phyloP scores from a whole-genome alignment of 1,284 basidiomycete genomes.

The Boletus mariae region DNA sequence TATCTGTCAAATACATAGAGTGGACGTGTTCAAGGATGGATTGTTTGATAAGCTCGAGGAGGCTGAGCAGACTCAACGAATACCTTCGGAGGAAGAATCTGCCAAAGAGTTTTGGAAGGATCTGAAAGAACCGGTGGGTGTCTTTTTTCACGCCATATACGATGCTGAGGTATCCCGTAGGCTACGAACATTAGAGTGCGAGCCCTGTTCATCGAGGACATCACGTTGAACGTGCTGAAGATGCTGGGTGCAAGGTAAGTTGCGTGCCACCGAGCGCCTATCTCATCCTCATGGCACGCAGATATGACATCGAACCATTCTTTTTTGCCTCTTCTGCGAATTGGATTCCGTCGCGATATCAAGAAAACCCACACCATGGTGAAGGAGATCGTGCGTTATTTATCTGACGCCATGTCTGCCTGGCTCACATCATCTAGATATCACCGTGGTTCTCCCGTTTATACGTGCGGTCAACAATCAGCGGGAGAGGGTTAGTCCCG shows the following conservation, averaged over 20 bases:
- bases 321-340: slow-evolving; percentile 56
- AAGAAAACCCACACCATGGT: slow-evolving; percentile 36
- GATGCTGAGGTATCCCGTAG: slow-evolving; percentile 17
- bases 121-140: slow-evolving; percentile 17
- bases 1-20: slow-evolving; percentile 37
- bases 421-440: slow-evolving; percentile 32
- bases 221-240: slow-evolving; percentile 42
- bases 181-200: slow-evolving; percentile 37
- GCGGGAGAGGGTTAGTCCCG: slow-evolving; percentile 4
- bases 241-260: slow-evolving; percentile 48
- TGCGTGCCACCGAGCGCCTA: not conserved
- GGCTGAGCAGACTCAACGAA: not conserved
- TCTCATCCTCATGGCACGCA: slow-evolving; percentile 9
- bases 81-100: slow-evolving; percentile 5
- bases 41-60: slow-evolving; percentile 13
- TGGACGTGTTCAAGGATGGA: slow-evolving; percentile 42
- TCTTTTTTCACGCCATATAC: not conserved
- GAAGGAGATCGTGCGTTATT: slow-evolving; percentile 45
- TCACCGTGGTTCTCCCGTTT: slow-evolving; percentile 49
- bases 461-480: slow-evolving; percentile 35
- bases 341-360: slow-evolving; percentile 54
- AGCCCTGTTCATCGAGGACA: slow-evolving; percentile 47
- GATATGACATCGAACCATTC: slow-evolving; percentile 47
- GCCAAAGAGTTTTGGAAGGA: slow-evolving; percentile 18
- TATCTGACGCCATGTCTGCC: not conserved